phyloP scores from a whole-genome alignment of 2,329 filamentous ascomycete species.

The Ceratocystis papillata region DNA sequence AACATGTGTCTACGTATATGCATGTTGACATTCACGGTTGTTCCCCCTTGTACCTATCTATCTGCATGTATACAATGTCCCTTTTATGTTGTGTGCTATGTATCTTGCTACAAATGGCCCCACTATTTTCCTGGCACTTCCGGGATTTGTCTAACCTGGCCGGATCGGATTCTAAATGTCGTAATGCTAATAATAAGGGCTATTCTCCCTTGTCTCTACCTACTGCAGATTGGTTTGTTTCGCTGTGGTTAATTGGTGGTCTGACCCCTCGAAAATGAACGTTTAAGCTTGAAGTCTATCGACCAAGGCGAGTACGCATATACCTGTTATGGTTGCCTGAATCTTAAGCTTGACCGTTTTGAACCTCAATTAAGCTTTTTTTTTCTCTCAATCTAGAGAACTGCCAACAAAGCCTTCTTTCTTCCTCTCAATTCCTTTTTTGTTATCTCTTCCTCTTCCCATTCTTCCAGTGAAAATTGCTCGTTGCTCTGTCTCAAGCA shows the following conservation, averaged over 20 bases:
- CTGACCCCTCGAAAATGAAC: not conserved
- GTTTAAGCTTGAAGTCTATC: conserved; percentile 5
- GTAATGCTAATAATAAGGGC: no score
- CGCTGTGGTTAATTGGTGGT: not conserved
- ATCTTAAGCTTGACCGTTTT: not conserved
- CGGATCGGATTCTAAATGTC: not conserved
- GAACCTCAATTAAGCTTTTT: conserved; percentile 9
- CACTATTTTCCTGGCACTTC: not conserved
- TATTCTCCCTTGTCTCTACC: not conserved
- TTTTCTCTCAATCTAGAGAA: not conserved
- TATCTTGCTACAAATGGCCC: not conserved
- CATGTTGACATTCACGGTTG: no score
- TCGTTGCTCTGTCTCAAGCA: not conserved
- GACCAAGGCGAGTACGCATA: no score
- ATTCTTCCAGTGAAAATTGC: not conserved
- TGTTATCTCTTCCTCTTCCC: not conserved
- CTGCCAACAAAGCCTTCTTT: conserved; percentile 4
- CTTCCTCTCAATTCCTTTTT: not conserved
- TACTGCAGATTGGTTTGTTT: not conserved
- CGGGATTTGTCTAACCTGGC: not conserved
- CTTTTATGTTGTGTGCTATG: no score
- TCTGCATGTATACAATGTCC: no score
- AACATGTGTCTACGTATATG: no score
- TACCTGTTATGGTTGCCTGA: not conserved
- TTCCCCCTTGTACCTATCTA: no score